Conservation (phyloP, 83 land plant genomes). For the Thuja plicata region DNA sequence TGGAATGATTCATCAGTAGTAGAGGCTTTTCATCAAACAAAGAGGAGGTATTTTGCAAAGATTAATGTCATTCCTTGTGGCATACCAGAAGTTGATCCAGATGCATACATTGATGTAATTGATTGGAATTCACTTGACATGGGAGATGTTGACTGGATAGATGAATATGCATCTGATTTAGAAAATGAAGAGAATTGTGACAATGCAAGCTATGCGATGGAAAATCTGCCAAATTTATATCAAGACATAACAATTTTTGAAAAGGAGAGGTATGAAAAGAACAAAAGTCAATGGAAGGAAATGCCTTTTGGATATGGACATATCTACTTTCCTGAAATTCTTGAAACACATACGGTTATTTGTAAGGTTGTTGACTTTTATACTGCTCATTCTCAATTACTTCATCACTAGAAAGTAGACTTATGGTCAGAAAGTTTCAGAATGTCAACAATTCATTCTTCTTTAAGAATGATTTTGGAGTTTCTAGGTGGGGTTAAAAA, state of each 20-base stretch:
- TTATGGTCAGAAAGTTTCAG: background rate
- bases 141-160: background rate
- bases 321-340: background rate
- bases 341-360: too few species aligned
- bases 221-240: background rate
- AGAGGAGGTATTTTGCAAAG: conserved; percentile 34
- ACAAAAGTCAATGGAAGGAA: background rate
- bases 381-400: too few species aligned
- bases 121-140: conserved; percentile 20
- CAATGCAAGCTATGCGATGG: too few species aligned
- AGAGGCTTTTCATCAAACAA: conserved; percentile 50
- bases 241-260: background rate
- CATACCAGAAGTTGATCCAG: conserved; percentile 32
- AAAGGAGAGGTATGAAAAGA: background rate
- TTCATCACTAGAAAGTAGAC: background rate
- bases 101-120: conserved; percentile 41
- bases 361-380: too few species aligned
- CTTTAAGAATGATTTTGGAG: too few species aligned
- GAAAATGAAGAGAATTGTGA: background rate
- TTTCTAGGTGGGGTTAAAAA: too few species aligned
- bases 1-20: conserved; percentile 58
- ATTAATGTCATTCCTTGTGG: conserved; percentile 32
- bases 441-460: too few species aligned
- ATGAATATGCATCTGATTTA: background rate
- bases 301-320: background rate